phyloP scores from a whole-genome alignment of 495 filamentous ascomycete genomes.

The Aspergillus baeticus region DNA sequence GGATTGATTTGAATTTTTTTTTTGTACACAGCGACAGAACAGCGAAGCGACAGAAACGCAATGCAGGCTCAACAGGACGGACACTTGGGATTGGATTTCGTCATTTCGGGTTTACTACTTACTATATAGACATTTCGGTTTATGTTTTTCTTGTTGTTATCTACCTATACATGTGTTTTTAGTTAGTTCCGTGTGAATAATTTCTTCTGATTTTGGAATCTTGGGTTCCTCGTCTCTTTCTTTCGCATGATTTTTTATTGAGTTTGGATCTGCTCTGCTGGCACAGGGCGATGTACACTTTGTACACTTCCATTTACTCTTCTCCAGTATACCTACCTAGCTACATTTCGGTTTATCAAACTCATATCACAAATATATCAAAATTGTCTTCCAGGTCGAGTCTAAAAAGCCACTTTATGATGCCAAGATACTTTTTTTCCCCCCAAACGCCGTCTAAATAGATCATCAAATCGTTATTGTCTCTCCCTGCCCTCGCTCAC shows the following conservation, averaged over 20 bases:
- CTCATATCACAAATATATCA: background rate
- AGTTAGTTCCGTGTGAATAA: conserved; percentile 1
- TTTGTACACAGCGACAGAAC: conserved; percentile 6
- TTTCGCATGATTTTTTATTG: background rate
- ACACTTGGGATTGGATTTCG: conserved; percentile 2
- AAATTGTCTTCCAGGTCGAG: background rate
- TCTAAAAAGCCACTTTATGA: background rate
- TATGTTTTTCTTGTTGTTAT: background rate
- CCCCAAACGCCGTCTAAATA: too few species aligned
- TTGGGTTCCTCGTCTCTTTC: background rate
- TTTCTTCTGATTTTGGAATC: too few species aligned
- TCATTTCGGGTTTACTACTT: conserved; percentile 8
- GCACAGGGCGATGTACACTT: background rate
- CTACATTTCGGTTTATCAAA: background rate
- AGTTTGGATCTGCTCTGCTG: background rate
- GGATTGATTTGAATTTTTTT: background rate
- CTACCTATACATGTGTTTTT: background rate
- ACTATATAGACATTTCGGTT: background rate
- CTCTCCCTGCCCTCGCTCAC: too few species aligned
- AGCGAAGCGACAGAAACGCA: conserved; percentile 1
- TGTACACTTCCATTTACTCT: too few species aligned
- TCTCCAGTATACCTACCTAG: background rate
- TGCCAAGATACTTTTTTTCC: too few species aligned
- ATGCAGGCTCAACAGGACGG: conserved; percentile 7
- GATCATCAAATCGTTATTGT: background rate